A percentile compares a stretch with the other conserved stretches of the same genome.
phyloP scores from a whole-genome alignment of 345 rosid species.

The Kandelia obovata region DNA sequence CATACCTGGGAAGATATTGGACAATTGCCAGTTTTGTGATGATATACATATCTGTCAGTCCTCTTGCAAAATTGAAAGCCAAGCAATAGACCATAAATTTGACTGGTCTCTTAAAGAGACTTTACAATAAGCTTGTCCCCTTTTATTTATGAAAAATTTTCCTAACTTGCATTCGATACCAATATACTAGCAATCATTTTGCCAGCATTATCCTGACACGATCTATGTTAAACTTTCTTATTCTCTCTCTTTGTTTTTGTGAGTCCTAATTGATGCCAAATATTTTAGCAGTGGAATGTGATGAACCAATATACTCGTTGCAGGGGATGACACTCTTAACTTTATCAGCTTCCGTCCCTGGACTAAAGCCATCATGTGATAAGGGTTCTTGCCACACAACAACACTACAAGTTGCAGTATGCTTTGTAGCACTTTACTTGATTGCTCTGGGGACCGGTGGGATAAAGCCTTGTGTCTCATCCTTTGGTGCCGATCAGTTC shows the following conservation, averaged over 20 bases:
- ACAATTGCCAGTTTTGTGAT: slow-evolving; percentile 74
- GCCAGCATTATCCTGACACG: too few relatives aligned
- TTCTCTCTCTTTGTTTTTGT: background rate
- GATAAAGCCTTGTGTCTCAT: slow-evolving; percentile 95
- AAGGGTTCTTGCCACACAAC: slow-evolving; percentile 55
- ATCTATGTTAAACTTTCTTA: too few relatives aligned
- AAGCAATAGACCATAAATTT: background rate
- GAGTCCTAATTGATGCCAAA: background rate
- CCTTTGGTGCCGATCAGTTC: slow-evolving; percentile 95
- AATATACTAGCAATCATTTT: too few relatives aligned
- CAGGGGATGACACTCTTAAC: slow-evolving; percentile 92
- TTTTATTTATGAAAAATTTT: too few relatives aligned
- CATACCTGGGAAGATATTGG: slow-evolving; percentile 89
- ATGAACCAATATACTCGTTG: slow-evolving; percentile 7
- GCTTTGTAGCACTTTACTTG: slow-evolving; percentile 70
- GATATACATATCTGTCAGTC: slow-evolving; percentile 71
- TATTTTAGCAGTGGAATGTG: slow-evolving; percentile 1
- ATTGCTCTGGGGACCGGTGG: slow-evolving; percentile 97
- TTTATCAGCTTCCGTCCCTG: slow-evolving; percentile 66
- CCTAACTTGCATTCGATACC: too few relatives aligned
- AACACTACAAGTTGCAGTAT: slow-evolving; percentile 41
- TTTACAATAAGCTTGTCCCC: background rate
- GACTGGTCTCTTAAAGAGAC: background rate
- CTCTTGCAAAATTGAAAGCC: slow-evolving; percentile 4
- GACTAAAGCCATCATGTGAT: slow-evolving; percentile 61